A percentile compares a stretch with the other conserved stretches of the same genome.
Conservation (phyloP, 2,329 filamentous ascomycete genomes). For the Corynespora cassiicola region DNA sequence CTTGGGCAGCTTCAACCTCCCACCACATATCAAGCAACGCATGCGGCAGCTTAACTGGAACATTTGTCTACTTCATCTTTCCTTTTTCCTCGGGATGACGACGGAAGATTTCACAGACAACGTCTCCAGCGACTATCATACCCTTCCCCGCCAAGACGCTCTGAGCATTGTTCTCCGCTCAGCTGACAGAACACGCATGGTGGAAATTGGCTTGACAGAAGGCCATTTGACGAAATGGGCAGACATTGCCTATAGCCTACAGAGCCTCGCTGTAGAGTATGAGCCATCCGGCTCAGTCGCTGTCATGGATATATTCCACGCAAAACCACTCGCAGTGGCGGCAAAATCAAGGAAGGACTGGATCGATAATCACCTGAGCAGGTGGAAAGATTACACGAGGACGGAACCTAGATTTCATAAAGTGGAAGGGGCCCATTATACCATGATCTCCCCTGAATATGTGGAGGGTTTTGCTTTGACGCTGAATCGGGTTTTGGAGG, state of each 20-base stretch:
- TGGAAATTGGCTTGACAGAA: conserved; percentile 38
- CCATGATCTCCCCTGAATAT: conserved; percentile 23
- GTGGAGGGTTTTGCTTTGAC: conserved; percentile 17
- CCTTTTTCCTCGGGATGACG: conserved; percentile 50
- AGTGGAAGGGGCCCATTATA: conserved; percentile 25
- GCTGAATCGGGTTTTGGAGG: conserved; percentile 14
- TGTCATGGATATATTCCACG: conserved; percentile 53
- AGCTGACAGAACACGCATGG: conserved; percentile 20
- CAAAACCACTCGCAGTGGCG: conserved; percentile 38
- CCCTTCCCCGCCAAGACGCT: conserved; percentile 14
- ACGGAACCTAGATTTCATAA: conserved; percentile 16
- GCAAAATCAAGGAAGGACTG: conserved; percentile 39
- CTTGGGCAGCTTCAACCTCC: conserved; percentile 55
- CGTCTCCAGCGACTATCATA: conserved; percentile 16
- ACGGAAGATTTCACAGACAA: conserved; percentile 34
- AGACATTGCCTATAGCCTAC: conserved; percentile 44
- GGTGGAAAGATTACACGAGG: conserved; percentile 23
- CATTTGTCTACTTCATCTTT: conserved; percentile 48
- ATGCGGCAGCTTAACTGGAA: conserved; percentile 51
- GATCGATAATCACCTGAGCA: conserved; percentile 24
- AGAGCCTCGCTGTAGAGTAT: conserved; percentile 51
- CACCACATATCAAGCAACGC: conserved; percentile 55
- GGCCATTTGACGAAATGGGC: conserved; percentile 43
- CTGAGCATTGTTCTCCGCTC: conserved; percentile 25
- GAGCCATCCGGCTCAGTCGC: conserved; percentile 49